These are phyloP conservation scores for Pichia deserticola DNA, from an alignment of 805 yeast species.

Conservation along the genomic window DNA sequence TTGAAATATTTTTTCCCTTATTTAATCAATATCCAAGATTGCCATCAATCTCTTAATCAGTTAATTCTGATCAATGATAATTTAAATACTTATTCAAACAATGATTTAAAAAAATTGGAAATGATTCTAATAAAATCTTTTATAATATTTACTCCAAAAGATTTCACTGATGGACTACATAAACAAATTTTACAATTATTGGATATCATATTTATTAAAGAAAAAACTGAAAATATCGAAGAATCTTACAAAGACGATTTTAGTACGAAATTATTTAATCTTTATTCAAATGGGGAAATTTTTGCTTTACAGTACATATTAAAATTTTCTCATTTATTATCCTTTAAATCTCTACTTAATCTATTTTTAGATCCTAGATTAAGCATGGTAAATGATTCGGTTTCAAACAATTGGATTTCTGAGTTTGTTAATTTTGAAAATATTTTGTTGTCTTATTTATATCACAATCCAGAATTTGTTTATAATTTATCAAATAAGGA, in stretches of 20 bases:
- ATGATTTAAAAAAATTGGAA: neutral
- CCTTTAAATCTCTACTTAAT: too few relatives aligned
- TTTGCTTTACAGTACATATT: too few relatives aligned
- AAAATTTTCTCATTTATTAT: too few relatives aligned
- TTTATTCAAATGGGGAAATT: too few relatives aligned
- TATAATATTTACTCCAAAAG: neutral
- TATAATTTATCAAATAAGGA: neutral
- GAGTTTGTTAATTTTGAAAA: neutral
- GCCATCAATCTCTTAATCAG: slow-evolving; percentile 6
- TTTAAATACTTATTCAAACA: neutral
- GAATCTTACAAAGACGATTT: neutral
- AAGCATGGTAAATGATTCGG: neutral
- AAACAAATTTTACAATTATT: neutral
- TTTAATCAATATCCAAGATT: slow-evolving; percentile 10
- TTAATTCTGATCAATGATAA: neutral
- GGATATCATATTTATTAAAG: neutral
- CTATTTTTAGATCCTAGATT: neutral
- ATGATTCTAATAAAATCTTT: neutral
- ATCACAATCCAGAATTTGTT: neutral
- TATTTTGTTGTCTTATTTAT: neutral
- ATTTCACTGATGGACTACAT: neutral
- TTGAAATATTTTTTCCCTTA: slow-evolving; percentile 26
- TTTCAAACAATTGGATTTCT: neutral
- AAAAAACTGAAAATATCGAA: neutral
- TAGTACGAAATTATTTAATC: neutral